Evolutionary conservation across 352 stramenopile genomes (phyloP).

Genomic region (Phytophthora sp.): DNA sequence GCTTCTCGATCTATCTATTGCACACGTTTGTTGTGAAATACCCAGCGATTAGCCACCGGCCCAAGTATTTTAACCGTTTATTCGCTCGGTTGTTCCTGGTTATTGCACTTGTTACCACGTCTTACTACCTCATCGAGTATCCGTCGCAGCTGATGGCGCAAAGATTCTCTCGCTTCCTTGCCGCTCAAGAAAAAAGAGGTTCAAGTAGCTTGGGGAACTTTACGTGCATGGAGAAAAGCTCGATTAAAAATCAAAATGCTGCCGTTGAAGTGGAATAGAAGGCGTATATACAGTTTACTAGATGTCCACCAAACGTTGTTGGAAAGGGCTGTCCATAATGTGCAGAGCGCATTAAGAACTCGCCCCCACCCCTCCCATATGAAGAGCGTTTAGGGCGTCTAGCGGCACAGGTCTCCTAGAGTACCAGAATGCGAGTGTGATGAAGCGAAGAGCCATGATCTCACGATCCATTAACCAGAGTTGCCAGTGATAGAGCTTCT

Average conservation of each 20-base stretch:
- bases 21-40: slow-evolving; percentile 47
- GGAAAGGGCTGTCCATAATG: no score
- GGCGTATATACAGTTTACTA: no score
- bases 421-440: no score
- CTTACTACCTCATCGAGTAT: slow-evolving; percentile 50
- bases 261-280: slow-evolving; percentile 6
- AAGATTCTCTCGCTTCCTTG: slow-evolving; percentile 33
- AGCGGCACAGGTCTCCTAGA: no score
- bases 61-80: slow-evolving; percentile 44
- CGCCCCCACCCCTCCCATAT: no score
- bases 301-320: no score
- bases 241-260: slow-evolving; percentile 12
- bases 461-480: no score
- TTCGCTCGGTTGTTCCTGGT: slow-evolving; percentile 41
- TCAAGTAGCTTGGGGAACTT: slow-evolving; percentile 13
- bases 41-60: slow-evolving; percentile 20
- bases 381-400: no score
- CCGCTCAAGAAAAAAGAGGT: slow-evolving; percentile 21
- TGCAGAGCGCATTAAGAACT: no score
- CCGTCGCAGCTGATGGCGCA: slow-evolving; percentile 48
- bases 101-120: slow-evolving; percentile 31
- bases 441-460: no score
- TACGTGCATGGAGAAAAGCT: slow-evolving; percentile 25
- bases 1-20: slow-evolving; percentile 54
- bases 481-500: no score